phyloP scores from a whole-genome alignment of 495 filamentous ascomycete genomes.

The Aspergillus asperescens region DNA sequence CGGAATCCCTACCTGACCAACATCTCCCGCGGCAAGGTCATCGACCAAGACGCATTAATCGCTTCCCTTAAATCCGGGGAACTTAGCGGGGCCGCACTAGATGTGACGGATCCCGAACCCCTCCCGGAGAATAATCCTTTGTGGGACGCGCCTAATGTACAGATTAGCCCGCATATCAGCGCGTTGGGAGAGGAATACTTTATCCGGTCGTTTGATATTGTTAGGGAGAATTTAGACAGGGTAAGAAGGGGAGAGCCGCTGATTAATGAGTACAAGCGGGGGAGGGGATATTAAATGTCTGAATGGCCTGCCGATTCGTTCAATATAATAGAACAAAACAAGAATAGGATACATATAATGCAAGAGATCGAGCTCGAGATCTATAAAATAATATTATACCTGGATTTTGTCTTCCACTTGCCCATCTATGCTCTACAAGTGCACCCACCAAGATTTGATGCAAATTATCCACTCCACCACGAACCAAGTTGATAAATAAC shows the following conservation, averaged over 20 bases:
- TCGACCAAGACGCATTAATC: conserved; percentile 66
- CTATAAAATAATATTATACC: too few relatives aligned
- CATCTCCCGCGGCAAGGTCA: conserved; percentile 65
- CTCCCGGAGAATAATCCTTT: conserved; percentile 63
- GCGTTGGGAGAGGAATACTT: conserved; percentile 54
- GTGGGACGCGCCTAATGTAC: conserved; percentile 68
- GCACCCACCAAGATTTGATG: too few relatives aligned
- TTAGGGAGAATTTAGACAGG: conserved; percentile 57
- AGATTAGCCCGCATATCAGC: conserved; percentile 78
- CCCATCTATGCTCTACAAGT: too few relatives aligned
- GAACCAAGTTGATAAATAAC: too few relatives aligned
- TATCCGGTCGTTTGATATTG: conserved; percentile 53
- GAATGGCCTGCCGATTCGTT: background rate
- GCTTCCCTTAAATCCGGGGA: conserved; percentile 39
- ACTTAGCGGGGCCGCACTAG: conserved; percentile 70
- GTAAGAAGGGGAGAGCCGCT: conserved; percentile 54
- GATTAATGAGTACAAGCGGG: conserved; percentile 62
- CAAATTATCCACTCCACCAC: too few relatives aligned
- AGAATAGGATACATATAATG: too few relatives aligned
- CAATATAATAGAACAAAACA: too few relatives aligned
- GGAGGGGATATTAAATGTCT: conserved; percentile 34
- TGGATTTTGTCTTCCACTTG: too few relatives aligned
- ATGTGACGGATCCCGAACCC: conserved; percentile 83
- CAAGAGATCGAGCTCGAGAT: too few relatives aligned
- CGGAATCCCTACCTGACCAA: conserved; percentile 58